Percentiles rank a stretch among this genome's conserved stretches.
phyloP scores from a whole-genome alignment of 768 basidiomycete genomes.

The Lentinus brumalis region DNA sequence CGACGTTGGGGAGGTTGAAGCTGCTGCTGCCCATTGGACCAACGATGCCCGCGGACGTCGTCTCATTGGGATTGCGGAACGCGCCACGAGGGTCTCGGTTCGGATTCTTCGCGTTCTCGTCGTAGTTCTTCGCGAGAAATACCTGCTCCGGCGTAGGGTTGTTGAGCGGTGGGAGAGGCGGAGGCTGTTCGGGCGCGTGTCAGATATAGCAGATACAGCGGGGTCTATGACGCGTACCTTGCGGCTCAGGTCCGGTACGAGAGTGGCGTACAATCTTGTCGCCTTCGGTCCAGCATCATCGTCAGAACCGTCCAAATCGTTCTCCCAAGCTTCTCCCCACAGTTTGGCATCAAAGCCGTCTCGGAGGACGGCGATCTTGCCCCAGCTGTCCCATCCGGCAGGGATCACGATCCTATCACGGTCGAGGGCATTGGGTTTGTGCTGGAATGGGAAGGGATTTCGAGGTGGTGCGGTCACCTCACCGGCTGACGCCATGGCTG shows the following conservation, averaged over 20 bases:
- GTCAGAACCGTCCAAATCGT: constrained; percentile 53
- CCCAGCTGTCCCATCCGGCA: constrained; percentile 98
- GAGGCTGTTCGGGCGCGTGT: constrained; percentile 44
- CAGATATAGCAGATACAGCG: background rate
- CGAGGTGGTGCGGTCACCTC: constrained; percentile 53
- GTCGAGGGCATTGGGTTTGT: constrained; percentile 90
- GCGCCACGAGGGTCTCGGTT: constrained; percentile 87
- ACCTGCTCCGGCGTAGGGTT: constrained; percentile 85
- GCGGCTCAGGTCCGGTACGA: constrained; percentile 75
- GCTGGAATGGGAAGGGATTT: constrained; percentile 84
- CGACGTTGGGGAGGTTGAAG: constrained; percentile 85
- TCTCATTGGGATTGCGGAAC: constrained; percentile 78
- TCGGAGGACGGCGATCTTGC: constrained; percentile 86
- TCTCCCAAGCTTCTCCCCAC: constrained; percentile 82
- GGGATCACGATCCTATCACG: constrained; percentile 92
- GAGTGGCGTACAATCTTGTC: constrained; percentile 62
- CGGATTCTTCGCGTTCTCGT: constrained; percentile 86
- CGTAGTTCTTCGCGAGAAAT: constrained; percentile 90
- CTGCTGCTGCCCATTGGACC: constrained; percentile 90
- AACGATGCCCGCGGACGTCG: constrained; percentile 74
- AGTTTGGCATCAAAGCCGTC: constrained; percentile 88
- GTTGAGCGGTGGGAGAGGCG: constrained; percentile 74
- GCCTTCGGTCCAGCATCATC: constrained; percentile 52
- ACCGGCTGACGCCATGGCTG: constrained; percentile 32
- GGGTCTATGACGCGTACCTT: constrained; percentile 52